phyloP scores from a whole-genome alignment of 371 early-diverging fungal species.

The Chytridiales sp. region DNA sequence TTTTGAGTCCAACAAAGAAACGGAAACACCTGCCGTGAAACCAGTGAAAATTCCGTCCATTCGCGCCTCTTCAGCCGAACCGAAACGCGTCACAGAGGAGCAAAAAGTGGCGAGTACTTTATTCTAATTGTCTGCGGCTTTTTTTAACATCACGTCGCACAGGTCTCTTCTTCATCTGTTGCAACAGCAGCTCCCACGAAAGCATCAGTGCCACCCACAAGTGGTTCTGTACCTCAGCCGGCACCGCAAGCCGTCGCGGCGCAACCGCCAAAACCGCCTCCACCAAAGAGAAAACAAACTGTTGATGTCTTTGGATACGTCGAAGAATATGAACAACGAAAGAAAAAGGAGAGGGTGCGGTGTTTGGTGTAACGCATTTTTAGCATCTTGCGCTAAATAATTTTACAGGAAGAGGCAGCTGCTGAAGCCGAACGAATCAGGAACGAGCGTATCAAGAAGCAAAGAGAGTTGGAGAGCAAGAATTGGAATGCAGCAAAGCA shows the following conservation, averaged over 20 bases:
- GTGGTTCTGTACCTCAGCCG: not conserved
- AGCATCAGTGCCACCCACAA: not conserved
- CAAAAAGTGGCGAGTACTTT: not conserved
- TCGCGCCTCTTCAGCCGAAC: not conserved
- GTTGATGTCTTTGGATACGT: conserved; percentile 21
- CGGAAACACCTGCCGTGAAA: not conserved
- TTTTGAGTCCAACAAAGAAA: too few species aligned
- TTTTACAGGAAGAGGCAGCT: not conserved
- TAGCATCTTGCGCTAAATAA: too few species aligned
- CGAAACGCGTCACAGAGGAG: not conserved
- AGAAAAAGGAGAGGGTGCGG: conserved; percentile 6
- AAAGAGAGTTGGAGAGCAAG: not conserved
- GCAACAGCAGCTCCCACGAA: not conserved
- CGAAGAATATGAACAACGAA: conserved; percentile 5
- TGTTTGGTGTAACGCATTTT: not conserved
- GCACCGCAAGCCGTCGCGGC: not conserved
- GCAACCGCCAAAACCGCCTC: not conserved
- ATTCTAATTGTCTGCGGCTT: not conserved
- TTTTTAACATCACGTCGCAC: not conserved
- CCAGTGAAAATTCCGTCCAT: not conserved
- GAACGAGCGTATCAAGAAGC: not conserved
- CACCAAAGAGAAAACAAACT: not conserved
- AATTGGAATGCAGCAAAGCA: too few species aligned
- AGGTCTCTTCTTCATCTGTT: not conserved
- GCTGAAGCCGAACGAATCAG: not conserved